Base-by-base conservation (phyloP, 129 eudicot genomes). In the Artemisia tridentata region DNA sequence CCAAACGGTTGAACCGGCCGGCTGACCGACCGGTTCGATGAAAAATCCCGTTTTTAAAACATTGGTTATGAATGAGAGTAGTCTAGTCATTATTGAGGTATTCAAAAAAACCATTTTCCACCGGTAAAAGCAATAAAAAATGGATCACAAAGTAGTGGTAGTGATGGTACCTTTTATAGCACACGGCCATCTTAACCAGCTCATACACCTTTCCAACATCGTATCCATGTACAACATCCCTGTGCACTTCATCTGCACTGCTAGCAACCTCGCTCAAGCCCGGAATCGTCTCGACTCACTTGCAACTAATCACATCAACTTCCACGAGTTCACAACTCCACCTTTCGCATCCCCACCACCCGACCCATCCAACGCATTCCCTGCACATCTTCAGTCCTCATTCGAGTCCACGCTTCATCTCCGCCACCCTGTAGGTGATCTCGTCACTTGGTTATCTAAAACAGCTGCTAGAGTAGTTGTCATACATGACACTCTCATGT, bases 111-210 rank as follows among this genome's bases (percentile, higher is more conserved):
- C 6, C 4, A 29, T 29, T 29, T 5, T 29, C 38, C 38, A 29
- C 38, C 38, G 2, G 38, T 29, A 4, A 29, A 29, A 29, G 38
- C 38, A 29, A 29, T 29, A 29, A 29, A 5, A 29, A 5, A 29
- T 29, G 38, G 34, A 29, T 5, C 38, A 29, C 67, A 4, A 21
- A 31, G 50, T 31, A 8, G 67, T 34, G 2, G 67, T 16, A 7
- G 68, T 63, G n/a, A 63, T 63, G 50, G 68, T 63, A 5, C 68
- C 68, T n/a, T 63, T 63, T 51, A 38, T 38, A 63, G 51, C 68
- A 63, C 68, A 38, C 7, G 68, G 68, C 41, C 68, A 63, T 38
- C 20, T 63, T 10, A 63, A 63, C 19, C 68, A 38, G 27, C 9
- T 63, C 2, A 21, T 38, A 2, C 68, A 63, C 7, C 51, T 63